These are phyloP conservation scores for Aspergillus saccharolyticus DNA, from an alignment of 495 filamentous ascomycete species.

Conservation along the genomic window DNA sequence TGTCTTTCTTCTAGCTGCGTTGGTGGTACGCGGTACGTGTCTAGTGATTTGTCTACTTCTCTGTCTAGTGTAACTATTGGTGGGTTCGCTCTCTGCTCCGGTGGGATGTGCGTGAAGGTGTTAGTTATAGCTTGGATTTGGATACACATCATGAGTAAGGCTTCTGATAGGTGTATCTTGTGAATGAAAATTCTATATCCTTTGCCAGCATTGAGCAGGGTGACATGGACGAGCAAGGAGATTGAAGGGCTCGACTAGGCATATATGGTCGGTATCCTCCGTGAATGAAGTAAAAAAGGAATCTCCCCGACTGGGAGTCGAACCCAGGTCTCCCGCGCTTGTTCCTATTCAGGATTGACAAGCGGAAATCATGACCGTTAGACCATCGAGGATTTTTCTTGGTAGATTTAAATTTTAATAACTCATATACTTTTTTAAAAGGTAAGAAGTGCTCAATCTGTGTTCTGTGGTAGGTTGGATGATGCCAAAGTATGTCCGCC, in stretches of 20 bases:
- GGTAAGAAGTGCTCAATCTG: too few species aligned
- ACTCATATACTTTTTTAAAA: too few species aligned
- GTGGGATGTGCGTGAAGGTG: neutral
- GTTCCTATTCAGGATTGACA: slow-evolving; percentile 3
- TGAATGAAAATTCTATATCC: neutral
- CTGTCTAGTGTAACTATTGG: neutral
- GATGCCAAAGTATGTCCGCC: too few species aligned
- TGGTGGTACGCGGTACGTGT: neutral
- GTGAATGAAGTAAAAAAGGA: slow-evolving; percentile 9
- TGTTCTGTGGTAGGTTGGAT: too few species aligned
- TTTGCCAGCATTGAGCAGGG: neutral
- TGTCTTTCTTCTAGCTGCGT: neutral
- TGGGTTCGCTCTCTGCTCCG: neutral
- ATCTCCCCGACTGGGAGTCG: slow-evolving; percentile 19
- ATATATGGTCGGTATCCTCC: too few species aligned
- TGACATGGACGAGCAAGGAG: neutral
- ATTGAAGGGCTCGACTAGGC: neutral
- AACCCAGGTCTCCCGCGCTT: slow-evolving; percentile 16
- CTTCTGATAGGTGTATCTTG: neutral
- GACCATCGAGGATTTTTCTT: slow-evolving; percentile 9
- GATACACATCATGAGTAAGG: slow-evolving; percentile 6
- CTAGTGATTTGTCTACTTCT: slow-evolving; percentile 1
- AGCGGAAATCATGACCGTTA: slow-evolving; percentile 17
- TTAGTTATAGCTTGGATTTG: slow-evolving; percentile 9
- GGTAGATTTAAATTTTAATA: too few species aligned